Evolutionary conservation across 805 yeast species (phyloP).

Genomic region (Ogataea zsoltii): DNA sequence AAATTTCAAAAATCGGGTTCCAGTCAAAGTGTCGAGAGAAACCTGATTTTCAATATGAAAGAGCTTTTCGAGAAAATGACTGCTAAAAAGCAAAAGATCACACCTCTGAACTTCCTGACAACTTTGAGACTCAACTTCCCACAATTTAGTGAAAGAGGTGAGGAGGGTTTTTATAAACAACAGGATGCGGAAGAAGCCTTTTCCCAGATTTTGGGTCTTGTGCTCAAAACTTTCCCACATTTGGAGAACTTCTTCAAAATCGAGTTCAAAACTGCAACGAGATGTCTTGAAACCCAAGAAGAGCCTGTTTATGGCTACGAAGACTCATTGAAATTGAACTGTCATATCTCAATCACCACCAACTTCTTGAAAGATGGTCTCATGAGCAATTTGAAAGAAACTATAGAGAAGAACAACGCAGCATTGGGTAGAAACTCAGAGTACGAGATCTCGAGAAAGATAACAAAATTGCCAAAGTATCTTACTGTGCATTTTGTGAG

Average conservation of each 20-base stretch:
- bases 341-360: constrained; percentile 84
- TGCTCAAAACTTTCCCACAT: constrained; percentile 50
- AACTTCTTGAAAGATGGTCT: constrained; percentile 89
- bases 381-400: constrained; percentile 69
- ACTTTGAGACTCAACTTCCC: constrained; percentile 71
- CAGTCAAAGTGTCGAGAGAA: constrained; percentile 23
- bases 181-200: constrained; percentile 98
- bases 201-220: constrained; percentile 66
- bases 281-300: constrained; percentile 57
- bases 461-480: constrained; percentile 81
- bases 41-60: constrained; percentile 38
- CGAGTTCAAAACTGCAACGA: constrained; percentile 60
- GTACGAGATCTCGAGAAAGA: constrained; percentile 59
- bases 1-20: constrained; percentile 22
- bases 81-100: constrained; percentile 45
- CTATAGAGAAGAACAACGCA: constrained; percentile 75
- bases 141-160: constrained; percentile 82
- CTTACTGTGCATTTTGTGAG: constrained; percentile 91
- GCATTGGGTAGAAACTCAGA: constrained; percentile 67
- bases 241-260: constrained; percentile 63
- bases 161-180: constrained; percentile 76
- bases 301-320: constrained; percentile 48
- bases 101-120: constrained; percentile 68
- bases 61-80: constrained; percentile 47
- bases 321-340: constrained; percentile 70